Evolutionary conservation across 2,329 filamentous ascomycete species (phyloP).

Genomic region (Arthrobotrys pseudoclavata): DNA sequence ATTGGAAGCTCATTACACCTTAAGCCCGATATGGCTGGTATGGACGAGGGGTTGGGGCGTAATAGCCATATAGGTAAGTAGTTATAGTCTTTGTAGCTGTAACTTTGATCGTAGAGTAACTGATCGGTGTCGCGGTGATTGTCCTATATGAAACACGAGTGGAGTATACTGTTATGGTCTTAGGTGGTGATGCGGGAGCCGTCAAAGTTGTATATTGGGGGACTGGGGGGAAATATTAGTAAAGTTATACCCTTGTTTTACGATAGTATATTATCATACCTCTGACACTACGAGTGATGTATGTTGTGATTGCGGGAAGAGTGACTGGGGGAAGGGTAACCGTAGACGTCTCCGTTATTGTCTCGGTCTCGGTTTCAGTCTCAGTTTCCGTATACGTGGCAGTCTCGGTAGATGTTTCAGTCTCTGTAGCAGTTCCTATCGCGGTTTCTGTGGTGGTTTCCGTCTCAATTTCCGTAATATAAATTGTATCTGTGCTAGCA

Average conservation of each 20-base stretch:
- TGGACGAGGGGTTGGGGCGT: conserved; percentile 32
- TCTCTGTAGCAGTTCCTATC: conserved; percentile 8
- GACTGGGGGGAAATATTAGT: conserved; percentile 9
- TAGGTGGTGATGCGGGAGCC: not conserved
- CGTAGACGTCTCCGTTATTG: not conserved
- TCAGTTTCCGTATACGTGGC: conserved; percentile 4
- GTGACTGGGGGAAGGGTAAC: conserved; percentile 33
- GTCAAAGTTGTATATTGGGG: conserved; percentile 31
- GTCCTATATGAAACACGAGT: conserved; percentile 30
- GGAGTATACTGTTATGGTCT: conserved; percentile 32
- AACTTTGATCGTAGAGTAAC: conserved; percentile 26
- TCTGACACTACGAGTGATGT: conserved; percentile 43
- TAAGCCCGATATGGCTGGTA: conserved; percentile 45
- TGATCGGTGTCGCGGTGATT: conserved; percentile 7
- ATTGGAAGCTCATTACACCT: not conserved
- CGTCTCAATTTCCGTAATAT: not conserved
- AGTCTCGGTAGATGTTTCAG: conserved; percentile 3
- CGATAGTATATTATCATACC: conserved; percentile 10
- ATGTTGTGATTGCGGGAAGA: conserved; percentile 38
- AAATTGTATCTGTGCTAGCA: conserved; percentile 15
- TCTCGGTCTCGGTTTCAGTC: conserved; percentile 15
- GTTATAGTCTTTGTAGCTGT: conserved; percentile 39
- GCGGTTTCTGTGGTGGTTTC: conserved; percentile 14
- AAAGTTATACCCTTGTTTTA: not conserved
- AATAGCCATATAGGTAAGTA: conserved; percentile 39